These are phyloP conservation scores for Calophaca sinica DNA, from an alignment of 306 rosid genomes.

Conservation along the genomic window DNA sequence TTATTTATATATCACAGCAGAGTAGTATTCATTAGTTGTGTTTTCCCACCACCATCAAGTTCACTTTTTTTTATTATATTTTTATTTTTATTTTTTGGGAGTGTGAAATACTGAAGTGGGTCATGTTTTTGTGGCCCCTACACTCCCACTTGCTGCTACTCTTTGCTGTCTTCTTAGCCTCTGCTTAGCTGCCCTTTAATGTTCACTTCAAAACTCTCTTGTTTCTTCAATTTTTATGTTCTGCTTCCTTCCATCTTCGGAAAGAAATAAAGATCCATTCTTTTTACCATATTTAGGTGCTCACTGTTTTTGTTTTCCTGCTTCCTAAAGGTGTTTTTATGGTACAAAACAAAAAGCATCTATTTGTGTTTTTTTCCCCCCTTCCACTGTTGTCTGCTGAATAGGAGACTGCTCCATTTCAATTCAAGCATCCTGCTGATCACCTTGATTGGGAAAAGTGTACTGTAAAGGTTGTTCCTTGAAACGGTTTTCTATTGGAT, in stretches of 20 bases:
- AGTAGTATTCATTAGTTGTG: slow-evolving; percentile 51
- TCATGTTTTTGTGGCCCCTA: slow-evolving; percentile 84
- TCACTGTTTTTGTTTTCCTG: slow-evolving; percentile 42
- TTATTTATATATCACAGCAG: too few relatives aligned
- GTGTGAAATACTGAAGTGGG: slow-evolving; percentile 73
- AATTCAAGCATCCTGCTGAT: slow-evolving; percentile 62
- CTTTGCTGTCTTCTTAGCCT: slow-evolving; percentile 64
- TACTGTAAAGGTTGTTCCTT: neutral
- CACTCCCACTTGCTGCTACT: slow-evolving; percentile 76
- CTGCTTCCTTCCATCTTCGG: slow-evolving; percentile 35
- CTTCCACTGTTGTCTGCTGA: slow-evolving; percentile 43
- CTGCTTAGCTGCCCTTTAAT: slow-evolving; percentile 51
- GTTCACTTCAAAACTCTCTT: slow-evolving; percentile 35
- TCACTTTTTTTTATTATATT: slow-evolving; percentile 37
- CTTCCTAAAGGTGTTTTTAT: slow-evolving; percentile 55
- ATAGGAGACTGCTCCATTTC: slow-evolving; percentile 46
- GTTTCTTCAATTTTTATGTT: slow-evolving; percentile 47
- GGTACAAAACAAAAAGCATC: slow-evolving; percentile 16
- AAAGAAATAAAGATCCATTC: slow-evolving; percentile 57
- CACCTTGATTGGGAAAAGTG: slow-evolving; percentile 46
- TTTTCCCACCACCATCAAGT: slow-evolving; percentile 71
- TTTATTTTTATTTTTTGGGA: slow-evolving; percentile 43
- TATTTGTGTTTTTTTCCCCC: slow-evolving; percentile 24
- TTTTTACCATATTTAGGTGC: slow-evolving; percentile 46
- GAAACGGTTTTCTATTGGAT: slow-evolving; percentile 52